Base-by-base conservation (phyloP, 2,329 filamentous ascomycete species). In the Immersiporthe knoxdaviesiana region DNA sequence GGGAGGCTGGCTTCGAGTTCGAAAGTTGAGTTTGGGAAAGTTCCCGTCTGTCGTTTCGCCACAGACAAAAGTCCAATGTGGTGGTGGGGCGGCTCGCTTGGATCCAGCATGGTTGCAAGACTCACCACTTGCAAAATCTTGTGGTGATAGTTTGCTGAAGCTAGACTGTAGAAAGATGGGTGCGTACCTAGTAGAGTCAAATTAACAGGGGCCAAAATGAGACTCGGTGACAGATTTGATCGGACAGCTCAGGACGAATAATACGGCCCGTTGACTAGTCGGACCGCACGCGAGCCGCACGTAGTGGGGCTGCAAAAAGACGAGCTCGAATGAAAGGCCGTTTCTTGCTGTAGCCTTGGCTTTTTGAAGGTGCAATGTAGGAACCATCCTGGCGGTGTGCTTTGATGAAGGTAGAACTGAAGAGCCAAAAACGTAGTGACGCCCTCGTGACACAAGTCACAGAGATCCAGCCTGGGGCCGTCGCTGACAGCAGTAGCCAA, bases 221-320 rank as follows among this genome's bases (percentile, higher is more conserved):
- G 27, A 37, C 32, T 24, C 56, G 16, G 27, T 30, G 30, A 67
- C 32, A 54, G 16, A n/a, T 69, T 50, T 61, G 63, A 67, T 69
- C 70, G 67, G 67, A 67, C 50, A 65, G 67, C 56, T 63, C 63
- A 68, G 67, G 41, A 71, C 65, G 67, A 67, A 65, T 65, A 68
- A 54, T 47, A 65, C 60, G 39, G 64, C 70, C 64, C 61, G 39
- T 27, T 21, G 27, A 24, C 39, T 30, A 18, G 30, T 66, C 60
- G 52, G 47, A 12, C 24, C 12, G 37, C 11, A 30, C 37, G 12
- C 41, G 39, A 37, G 63, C 66, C 59, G 52, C 58, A 50, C 58
- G 54, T 54, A 52, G 37, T 47, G 44, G 37, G 67, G 60, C 47
- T 30, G 59, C 70, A 69, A 65, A 65, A 71, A 56, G 44, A 61